Conservation (phyloP, 2,329 filamentous ascomycete species). For the Cercospora sp. region DNA sequence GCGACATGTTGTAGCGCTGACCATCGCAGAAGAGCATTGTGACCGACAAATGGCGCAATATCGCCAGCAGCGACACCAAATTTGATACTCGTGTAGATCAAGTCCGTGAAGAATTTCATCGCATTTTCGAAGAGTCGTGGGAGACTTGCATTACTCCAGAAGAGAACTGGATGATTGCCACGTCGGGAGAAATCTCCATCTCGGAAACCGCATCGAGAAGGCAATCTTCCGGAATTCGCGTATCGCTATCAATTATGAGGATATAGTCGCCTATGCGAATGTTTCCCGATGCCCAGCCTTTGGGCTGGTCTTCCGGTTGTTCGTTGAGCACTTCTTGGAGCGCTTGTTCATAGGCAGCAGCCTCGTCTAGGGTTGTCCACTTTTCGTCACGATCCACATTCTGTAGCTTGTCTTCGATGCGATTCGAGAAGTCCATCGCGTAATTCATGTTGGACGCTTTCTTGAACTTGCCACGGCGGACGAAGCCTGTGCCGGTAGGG, state of each 20-base stretch:
- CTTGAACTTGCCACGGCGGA: conserved; percentile 67
- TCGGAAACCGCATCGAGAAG: conserved; percentile 69
- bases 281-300: conserved; percentile 62
- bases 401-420: conserved; percentile 61
- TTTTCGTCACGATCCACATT: conserved; percentile 41
- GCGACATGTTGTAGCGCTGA: conserved; percentile 61
- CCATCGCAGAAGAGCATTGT: conserved; percentile 74
- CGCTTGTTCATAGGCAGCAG: conserved; percentile 52
- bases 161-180: conserved; percentile 70
- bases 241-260: conserved; percentile 69
- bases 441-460: conserved; percentile 75
- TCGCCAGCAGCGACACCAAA: conserved; percentile 72
- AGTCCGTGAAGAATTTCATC: conserved; percentile 76
- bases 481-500: conserved; percentile 47
- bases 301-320: conserved; percentile 42
- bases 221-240: conserved; percentile 67
- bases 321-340: conserved; percentile 56
- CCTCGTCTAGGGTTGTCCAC: conserved; percentile 42
- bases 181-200: conserved; percentile 69
- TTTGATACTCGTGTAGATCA: conserved; percentile 72
- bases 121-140: conserved; percentile 71
- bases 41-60: conserved; percentile 73
- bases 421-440: conserved; percentile 61
- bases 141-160: conserved; percentile 78
- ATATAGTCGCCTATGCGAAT: conserved; percentile 65